Evolutionary conservation across 768 basidiomycete genomes (phyloP), one percentile per base, ranked within the genome.

Genomic region (Leucocoprinus birnbaumii): DNA sequence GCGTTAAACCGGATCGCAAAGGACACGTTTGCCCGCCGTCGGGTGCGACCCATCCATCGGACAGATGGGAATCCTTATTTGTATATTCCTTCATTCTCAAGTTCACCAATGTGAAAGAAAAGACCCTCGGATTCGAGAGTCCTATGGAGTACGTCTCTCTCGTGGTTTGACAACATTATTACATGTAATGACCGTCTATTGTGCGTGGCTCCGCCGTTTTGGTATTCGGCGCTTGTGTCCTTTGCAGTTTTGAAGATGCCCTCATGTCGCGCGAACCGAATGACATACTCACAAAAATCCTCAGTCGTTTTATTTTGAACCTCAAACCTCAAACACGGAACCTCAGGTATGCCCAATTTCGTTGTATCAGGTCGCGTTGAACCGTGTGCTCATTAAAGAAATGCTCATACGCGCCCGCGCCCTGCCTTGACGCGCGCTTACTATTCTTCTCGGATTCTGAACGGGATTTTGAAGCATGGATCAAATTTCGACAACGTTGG

Each of bases 321-420:
- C 81, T 94, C 62, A 83, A 85, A 65, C 90, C 91, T 18, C 87
- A 87, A 70, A 87, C 90, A 85, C 88, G 90, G 86, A 91, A 91
- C 78, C 78, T 91, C 71, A 89, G 87, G 90, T 89, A 72, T 72
- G 84, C 68, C 70, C 71, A 68, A 68, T 5, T 67, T 69, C 70
- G 50, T 51, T 46, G 54, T 60, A 59, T 56, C 53, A 13, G 18
- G 46, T 42, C 50, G 14, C 11, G 18, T 51, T 42, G 10, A 22
- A 27, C 34, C 6, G 40, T 50, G 37, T 64, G 61, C 52, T 40
- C 52, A 53, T 53, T 46, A 46, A 53, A 21, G 9, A n/a, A 26
- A 31, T 47, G 24, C 16, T 18, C 22, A 22, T 35, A 53, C 52
- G 44, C 51, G 26, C 24, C 5, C 25, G 16, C 16, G 24, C 24